Evolutionary conservation across 352 stramenopile species (phyloP), one percentile per base, ranked within the genome.

Genomic region (Pelagophyceae sp.): DNA sequence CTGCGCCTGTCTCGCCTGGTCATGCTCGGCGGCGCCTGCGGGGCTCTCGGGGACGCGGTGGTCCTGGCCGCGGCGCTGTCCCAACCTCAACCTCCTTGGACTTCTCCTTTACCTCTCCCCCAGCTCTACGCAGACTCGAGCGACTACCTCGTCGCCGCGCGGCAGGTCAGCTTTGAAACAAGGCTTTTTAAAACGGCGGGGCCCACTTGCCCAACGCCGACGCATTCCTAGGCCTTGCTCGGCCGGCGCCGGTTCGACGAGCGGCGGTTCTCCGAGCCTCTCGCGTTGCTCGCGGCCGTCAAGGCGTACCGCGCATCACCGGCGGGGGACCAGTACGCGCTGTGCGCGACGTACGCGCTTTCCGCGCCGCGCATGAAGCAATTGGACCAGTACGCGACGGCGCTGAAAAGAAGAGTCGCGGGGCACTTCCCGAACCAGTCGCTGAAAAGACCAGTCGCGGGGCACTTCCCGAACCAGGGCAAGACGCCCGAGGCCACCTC

Each of bases 1-100:
- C 77, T 92, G 32, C 80, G 80, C 15, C 75, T 93, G 27, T 87
- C 85, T 38, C 82, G 82, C 40, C 82, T 93, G 29, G 82, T 93
- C 35, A 86, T 86, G 29, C 72, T 91, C 5, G 87, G 87, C 60
- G 89, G 89, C 78, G 85, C 90, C 72, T 88, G 91, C 79, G 86
- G 87, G 50, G 80, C 90, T 27, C 80, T 81, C 31, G 79, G 82
- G 38, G 86, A 91, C 75, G 84, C 87, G 15, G 87, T 91, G 76
- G 80, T 88, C 80, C 81, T 93, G 63, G 88, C 87, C 45, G 86
- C 81, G 20, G 83, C 88, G 27, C 80, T 93, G 11, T 88, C 83
- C 27, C 85, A 86, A 79, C 79, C 86, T 0, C 87, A 88, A 54
- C 76, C 83, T 35, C 88, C 88, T 19, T 93, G 85, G 80, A 67